phyloP scores from a whole-genome alignment of 2,329 filamentous ascomycete species.

The Colletotrichum sp. region DNA sequence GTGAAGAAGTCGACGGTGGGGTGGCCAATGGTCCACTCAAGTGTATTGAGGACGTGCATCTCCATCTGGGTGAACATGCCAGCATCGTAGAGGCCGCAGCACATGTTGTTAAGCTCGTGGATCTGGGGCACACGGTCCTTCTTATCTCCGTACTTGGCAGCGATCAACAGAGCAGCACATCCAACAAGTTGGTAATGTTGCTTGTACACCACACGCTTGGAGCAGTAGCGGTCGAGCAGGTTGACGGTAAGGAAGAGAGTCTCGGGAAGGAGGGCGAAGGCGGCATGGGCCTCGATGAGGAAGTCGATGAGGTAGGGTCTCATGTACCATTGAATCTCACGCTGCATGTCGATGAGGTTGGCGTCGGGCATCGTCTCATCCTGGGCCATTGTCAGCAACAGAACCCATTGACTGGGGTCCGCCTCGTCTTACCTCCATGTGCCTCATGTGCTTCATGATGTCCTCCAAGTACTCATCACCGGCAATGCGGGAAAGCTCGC shows the following conservation, averaged over 20 bases:
- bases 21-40: constrained; percentile 95
- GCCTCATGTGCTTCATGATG: constrained; percentile 90
- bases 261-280: constrained; percentile 91
- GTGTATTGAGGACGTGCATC: constrained; percentile 97
- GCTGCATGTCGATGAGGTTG: constrained; percentile 97
- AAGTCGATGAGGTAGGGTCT: constrained; percentile 97
- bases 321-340: constrained; percentile 99
- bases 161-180: constrained; percentile 93
- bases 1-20: constrained; percentile 95
- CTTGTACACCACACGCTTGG: constrained; percentile 97
- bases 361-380: constrained; percentile 92
- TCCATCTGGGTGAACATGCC: constrained; percentile 99
- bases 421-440: constrained; percentile 76
- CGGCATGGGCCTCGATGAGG: constrained; percentile 93
- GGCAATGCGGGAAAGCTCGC: constrained; percentile 84
- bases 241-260: constrained; percentile 97
- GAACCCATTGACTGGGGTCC: no score
- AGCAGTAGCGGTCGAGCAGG: constrained; percentile 96
- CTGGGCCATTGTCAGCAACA: constrained; percentile 33
- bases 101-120: constrained; percentile 98
- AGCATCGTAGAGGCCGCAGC: constrained; percentile 96
- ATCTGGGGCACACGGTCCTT: constrained; percentile 99
- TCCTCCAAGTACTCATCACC: constrained; percentile 94
- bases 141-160: constrained; percentile 98
- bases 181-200: constrained; percentile 98